A percentile compares a stretch with the other conserved stretches of the same genome.
Conservation (phyloP, 139 green algal genomes). For the Micractinium sp. region DNA sequence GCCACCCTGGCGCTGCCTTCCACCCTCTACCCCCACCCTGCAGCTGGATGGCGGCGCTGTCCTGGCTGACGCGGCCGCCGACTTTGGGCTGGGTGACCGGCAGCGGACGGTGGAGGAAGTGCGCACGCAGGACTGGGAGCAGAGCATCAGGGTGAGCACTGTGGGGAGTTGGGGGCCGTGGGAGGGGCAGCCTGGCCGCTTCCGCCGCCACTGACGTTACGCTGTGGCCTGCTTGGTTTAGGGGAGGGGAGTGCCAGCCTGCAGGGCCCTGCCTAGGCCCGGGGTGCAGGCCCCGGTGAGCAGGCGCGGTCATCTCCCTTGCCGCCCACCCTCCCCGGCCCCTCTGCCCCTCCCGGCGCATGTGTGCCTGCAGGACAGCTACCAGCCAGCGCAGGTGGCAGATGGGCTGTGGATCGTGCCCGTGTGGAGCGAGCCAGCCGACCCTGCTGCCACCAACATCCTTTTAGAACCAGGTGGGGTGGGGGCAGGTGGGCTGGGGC, state of each 20-base stretch:
- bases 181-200: too few relatives aligned
- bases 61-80: not conserved
- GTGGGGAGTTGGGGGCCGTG: too few relatives aligned
- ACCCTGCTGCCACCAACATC: slow-evolving; percentile 71
- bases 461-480: slow-evolving; percentile 71
- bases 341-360: too few relatives aligned
- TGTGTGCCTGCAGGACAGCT: slow-evolving; percentile 29
- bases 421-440: slow-evolving; percentile 60
- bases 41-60: slow-evolving; percentile 16
- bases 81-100: slow-evolving; percentile 21
- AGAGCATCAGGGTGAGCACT: slow-evolving; percentile 59
- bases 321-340: too few relatives aligned
- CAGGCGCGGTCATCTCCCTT: too few relatives aligned
- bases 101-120: slow-evolving; percentile 49
- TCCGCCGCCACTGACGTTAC: too few relatives aligned
- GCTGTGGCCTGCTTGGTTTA: not conserved
- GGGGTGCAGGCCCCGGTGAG: too few relatives aligned
- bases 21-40: slow-evolving; percentile 7
- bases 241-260: not conserved
- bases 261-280: too few relatives aligned
- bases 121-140: slow-evolving; percentile 69
- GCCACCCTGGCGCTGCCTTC: slow-evolving; percentile 6
- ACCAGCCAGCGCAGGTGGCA: slow-evolving; percentile 40
- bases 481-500: not conserved
- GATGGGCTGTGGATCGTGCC: slow-evolving; percentile 77